These are phyloP conservation scores for Saturnispora zaruensis DNA, from an alignment of 805 yeast genomes.

Conservation along the genomic window DNA sequence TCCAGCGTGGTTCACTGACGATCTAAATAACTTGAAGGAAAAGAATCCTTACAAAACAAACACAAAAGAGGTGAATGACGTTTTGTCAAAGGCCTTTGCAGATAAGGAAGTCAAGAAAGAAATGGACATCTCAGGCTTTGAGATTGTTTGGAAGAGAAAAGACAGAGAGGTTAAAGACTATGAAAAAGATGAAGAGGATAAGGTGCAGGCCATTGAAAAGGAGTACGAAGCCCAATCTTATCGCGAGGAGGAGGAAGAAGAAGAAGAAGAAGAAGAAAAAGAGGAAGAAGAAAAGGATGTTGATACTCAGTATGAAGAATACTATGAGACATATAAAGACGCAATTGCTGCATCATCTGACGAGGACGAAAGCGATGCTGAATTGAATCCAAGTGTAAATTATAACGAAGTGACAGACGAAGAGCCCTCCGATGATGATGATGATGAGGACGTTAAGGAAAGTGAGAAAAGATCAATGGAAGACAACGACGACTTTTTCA, in stretches of 20 bases:
- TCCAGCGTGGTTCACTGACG: conserved; percentile 26
- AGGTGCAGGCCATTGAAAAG: conserved; percentile 7
- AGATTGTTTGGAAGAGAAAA: conserved; percentile 6
- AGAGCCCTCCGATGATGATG: conserved; percentile 37
- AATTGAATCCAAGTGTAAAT: conserved; percentile 31
- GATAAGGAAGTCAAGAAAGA: conserved; percentile 31
- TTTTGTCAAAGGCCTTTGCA: conserved; percentile 42
- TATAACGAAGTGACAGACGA: conserved; percentile 61
- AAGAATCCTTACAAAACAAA: conserved; percentile 33
- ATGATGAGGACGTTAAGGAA: conserved; percentile 8
- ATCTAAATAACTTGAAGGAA: conserved; percentile 24
- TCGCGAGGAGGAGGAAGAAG: conserved; percentile 18
- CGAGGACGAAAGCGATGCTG: conserved; percentile 34
- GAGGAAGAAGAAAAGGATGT: conserved; percentile 16
- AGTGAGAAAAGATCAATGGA: conserved; percentile 12
- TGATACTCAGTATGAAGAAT: conserved; percentile 8
- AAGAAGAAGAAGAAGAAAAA: conserved; percentile 11
- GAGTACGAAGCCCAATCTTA: conserved; percentile 10
- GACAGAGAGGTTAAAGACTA: conserved; percentile 16
- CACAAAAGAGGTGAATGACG: conserved; percentile 36
- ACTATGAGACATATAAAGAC: conserved; percentile 21
- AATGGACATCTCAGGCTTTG: conserved; percentile 7
- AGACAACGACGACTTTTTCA: conserved; percentile 36
- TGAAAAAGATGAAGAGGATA: conserved; percentile 10
- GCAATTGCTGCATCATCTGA: conserved; percentile 37